Conservation (phyloP, 345 rosid genomes). For the Geranium brycei region DNA sequence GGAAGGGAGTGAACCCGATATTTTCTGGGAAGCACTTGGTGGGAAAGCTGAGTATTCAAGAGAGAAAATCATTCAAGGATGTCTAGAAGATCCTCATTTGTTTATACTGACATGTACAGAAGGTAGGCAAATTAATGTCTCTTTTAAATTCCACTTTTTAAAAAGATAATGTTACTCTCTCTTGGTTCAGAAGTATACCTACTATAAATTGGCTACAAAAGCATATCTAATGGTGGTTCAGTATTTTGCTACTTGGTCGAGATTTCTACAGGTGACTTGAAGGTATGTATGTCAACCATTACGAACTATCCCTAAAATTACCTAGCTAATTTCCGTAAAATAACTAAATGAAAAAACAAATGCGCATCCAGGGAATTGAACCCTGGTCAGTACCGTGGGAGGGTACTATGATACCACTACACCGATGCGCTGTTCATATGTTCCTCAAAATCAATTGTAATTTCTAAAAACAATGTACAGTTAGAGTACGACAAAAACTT, state of each 20-base stretch:
- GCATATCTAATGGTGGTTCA: constrained; percentile 31
- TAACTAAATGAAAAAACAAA: too few species aligned
- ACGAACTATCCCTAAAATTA: too few species aligned
- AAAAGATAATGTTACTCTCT: constrained; percentile 26
- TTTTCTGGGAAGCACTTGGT: constrained; percentile 70
- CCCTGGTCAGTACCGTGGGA: constrained; percentile 97
- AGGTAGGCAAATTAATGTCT: constrained; percentile 37
- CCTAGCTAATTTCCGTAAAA: too few species aligned
- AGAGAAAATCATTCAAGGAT: constrained; percentile 37
- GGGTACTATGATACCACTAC: constrained; percentile 98
- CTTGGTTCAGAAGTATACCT: constrained; percentile 33
- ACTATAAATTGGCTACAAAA: constrained; percentile 23
- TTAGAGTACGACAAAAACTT: too few species aligned
- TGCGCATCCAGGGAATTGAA: constrained; percentile 96
- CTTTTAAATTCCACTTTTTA: constrained; percentile 13
- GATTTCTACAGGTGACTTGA: constrained; percentile 51
- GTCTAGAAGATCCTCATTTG: constrained; percentile 54
- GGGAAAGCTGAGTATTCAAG: constrained; percentile 66
- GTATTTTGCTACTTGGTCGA: constrained; percentile 30
- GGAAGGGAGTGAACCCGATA: constrained; percentile 76
- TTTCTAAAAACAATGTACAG: too few species aligned
- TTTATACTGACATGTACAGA: constrained; percentile 28
- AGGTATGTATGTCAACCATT: constrained; percentile 30
- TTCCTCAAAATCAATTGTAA: too few species aligned
- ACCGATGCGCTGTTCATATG: constrained; percentile 48